Evolutionary conservation across 2,329 filamentous ascomycete genomes (phyloP), one percentile per base, ranked within the genome.

Genomic region (Penicillium aurantiogriseum): DNA sequence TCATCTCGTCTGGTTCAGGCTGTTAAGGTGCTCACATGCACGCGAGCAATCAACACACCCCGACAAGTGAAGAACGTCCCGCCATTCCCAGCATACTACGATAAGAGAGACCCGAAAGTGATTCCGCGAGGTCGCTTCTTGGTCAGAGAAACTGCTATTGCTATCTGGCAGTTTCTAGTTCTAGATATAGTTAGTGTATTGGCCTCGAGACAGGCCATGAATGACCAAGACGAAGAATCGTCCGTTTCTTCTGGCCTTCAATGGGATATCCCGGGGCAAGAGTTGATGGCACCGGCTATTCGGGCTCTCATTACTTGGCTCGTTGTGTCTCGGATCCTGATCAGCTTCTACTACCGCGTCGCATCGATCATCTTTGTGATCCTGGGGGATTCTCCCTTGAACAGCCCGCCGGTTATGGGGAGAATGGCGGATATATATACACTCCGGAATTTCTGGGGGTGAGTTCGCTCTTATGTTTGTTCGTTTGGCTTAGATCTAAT

Each of bases 381-480:
- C 4, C 7, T 63, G 0, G 43, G 62, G 61, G 0, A 38, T 63
- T 43, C 49, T 1, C 59, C 67, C 3, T 46, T 27, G 11, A 60
- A 67, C 8, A 71, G 67, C 49, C 66, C 63, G 2, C 69, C 69
- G 5, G 27, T 63, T 8, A 70, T 69, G 46, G 67, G 63, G 10
- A 60, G 61, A 19, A 62, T 64, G 33, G 58, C 51, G 39, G 63
- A 71, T 54, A 56, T 63, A 9, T 68, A 66, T 42, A 69, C 68
- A 5, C 8, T 71, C 17, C 63, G 67, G 13, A 59, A 63, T 5
- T 69, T 64, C 31, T 72, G 69, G 69, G 66, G 69, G 69, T 71
- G 45, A 59, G 67, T 64, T 64, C 5, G 2, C 1, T 17, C 9
- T 5, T 17, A 9, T 43, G 7, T 35, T 52, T 25, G 15, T 4